Conservation (phyloP, 2,329 filamentous ascomycete genomes). For the Fusarium bactridioides region DNA sequence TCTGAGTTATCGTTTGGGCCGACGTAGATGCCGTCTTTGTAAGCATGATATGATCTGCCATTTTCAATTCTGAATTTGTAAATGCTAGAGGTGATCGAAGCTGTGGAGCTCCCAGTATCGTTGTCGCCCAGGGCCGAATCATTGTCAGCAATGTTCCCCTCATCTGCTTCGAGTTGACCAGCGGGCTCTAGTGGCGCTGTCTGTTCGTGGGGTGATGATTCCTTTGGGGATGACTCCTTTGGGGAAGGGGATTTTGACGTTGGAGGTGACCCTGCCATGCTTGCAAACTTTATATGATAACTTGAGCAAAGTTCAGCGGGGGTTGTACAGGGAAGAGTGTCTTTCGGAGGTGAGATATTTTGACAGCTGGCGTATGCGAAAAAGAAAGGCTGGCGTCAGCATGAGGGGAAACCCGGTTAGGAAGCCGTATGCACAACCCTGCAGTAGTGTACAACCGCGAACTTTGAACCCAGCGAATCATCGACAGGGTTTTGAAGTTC, state of each 20-base stretch:
- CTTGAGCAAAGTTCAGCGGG: background rate
- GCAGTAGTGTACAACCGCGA: background rate
- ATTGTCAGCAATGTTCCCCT: background rate
- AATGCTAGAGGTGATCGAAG: constrained; percentile 29
- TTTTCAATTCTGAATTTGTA: constrained; percentile 37
- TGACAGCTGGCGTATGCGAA: background rate
- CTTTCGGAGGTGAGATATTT: background rate
- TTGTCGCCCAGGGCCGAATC: constrained; percentile 1
- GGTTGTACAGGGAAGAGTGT: background rate
- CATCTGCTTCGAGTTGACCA: constrained; percentile 6
- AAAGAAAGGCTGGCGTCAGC: background rate
- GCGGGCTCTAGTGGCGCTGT: background rate
- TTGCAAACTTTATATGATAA: background rate
- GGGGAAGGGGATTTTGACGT: background rate
- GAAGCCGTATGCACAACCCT: background rate
- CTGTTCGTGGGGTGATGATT: background rate
- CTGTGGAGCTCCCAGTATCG: constrained; percentile 15
- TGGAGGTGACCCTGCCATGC: background rate
- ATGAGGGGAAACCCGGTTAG: background rate
- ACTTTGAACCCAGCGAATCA: background rate
- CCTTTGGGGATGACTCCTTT: background rate
- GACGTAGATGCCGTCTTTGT: constrained; percentile 34
- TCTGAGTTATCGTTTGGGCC: constrained; percentile 15
- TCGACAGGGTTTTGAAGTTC: background rate
- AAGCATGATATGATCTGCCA: constrained; percentile 40